phyloP scores from a whole-genome alignment of 2,329 filamentous ascomycete species.

The Xylaria polymorpha region DNA sequence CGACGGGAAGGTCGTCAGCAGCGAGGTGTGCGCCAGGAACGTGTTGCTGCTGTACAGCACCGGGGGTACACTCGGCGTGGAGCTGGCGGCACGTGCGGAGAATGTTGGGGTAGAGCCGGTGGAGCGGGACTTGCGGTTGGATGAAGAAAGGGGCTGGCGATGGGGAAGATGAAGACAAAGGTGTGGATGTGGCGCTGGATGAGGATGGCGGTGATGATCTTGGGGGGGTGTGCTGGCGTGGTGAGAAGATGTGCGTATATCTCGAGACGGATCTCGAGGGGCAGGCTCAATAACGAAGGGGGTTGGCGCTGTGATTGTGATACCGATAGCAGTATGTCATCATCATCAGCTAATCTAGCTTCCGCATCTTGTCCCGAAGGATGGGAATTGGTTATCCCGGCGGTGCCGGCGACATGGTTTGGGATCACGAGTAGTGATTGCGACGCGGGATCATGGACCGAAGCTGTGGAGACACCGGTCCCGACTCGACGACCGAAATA shows the following conservation, averaged over 20 bases:
- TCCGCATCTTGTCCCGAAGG: neutral
- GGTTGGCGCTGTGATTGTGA: slow-evolving; percentile 4
- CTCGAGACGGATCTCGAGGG: slow-evolving; percentile 60
- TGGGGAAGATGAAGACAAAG: slow-evolving; percentile 47
- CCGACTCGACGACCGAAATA: neutral
- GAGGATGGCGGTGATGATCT: slow-evolving; percentile 30
- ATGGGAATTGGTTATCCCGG: neutral
- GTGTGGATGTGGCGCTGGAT: neutral
- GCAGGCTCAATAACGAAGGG: slow-evolving; percentile 54
- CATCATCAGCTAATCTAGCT: neutral
- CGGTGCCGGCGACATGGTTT: neutral
- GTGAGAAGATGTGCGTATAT: slow-evolving; percentile 59
- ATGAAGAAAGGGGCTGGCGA: slow-evolving; percentile 41
- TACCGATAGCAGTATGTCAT: neutral
- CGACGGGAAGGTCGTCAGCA: slow-evolving; percentile 55
- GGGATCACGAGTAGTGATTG: neutral
- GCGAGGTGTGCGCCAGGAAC: slow-evolving; percentile 56
- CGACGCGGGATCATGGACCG: neutral
- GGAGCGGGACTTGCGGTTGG: neutral
- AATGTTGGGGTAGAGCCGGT: slow-evolving; percentile 41
- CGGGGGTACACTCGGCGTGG: slow-evolving; percentile 55
- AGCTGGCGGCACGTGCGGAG: slow-evolving; percentile 56
- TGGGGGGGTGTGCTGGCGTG: slow-evolving; percentile 44
- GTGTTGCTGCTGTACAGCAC: slow-evolving; percentile 59
- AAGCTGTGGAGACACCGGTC: slow-evolving; percentile 24